These are phyloP conservation scores for Neofusicoccum sp. DNA, from an alignment of 2,329 filamentous ascomycete genomes.

Conservation along the genomic window DNA sequence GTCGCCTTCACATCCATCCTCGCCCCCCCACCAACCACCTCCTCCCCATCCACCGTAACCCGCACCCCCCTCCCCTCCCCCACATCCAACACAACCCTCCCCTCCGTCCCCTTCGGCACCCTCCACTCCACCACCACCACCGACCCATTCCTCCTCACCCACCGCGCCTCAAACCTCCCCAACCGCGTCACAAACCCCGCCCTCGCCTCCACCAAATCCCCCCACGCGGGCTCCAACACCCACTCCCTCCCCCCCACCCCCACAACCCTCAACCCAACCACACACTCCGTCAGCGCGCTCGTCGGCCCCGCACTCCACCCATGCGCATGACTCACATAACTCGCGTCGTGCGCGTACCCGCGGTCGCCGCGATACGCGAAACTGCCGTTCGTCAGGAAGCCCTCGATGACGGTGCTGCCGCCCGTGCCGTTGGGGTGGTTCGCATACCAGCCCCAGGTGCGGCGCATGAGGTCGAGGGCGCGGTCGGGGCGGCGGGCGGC, in stretches of 20 bases:
- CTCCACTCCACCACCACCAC: slow-evolving; percentile 15
- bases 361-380: slow-evolving; percentile 56
- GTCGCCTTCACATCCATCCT: background rate
- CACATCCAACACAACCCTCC: background rate
- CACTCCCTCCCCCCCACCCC: slow-evolving; percentile 42
- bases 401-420: slow-evolving; percentile 58
- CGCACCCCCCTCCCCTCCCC: background rate
- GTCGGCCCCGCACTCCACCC: slow-evolving; percentile 42
- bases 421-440: slow-evolving; percentile 57
- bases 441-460: slow-evolving; percentile 61
- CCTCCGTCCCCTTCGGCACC: slow-evolving; percentile 23
- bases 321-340: slow-evolving; percentile 40
- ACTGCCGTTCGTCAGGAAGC: slow-evolving; percentile 55
- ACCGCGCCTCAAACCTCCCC: slow-evolving; percentile 41
- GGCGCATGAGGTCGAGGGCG: slow-evolving; percentile 56
- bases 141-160: slow-evolving; percentile 25
- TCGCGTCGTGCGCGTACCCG: slow-evolving; percentile 52
- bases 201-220: slow-evolving; percentile 43
- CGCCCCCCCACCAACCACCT: background rate
- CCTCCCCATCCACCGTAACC: background rate
- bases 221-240: slow-evolving; percentile 46
- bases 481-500: slow-evolving; percentile 47
- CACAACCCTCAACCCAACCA: slow-evolving; percentile 45
- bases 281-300: slow-evolving; percentile 37
- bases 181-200: slow-evolving; percentile 48